phyloP scores from a whole-genome alignment of 1,284 basidiomycete species.

The Acaromyces ingoldii region DNA sequence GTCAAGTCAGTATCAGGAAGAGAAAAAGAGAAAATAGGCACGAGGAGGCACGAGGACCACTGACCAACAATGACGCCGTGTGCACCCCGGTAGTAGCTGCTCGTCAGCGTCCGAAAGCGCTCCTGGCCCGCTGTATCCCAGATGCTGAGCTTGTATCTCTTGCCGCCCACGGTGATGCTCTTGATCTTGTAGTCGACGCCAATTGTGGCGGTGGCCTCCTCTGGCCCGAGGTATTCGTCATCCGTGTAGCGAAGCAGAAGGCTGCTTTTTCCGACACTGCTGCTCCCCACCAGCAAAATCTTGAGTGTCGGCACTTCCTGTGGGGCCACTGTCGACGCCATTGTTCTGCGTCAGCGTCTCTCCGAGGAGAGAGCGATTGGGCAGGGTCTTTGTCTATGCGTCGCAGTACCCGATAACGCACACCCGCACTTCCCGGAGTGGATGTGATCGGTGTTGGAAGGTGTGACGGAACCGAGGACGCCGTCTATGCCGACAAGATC shows the following conservation, averaged over 20 bases:
- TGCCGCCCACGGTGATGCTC: conserved; percentile 54
- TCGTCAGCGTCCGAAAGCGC: conserved; percentile 71
- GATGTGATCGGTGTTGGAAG: too few relatives aligned
- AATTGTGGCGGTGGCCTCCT: conserved; percentile 91
- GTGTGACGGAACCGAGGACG: too few relatives aligned
- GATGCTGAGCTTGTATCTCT: conserved; percentile 58
- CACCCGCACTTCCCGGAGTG: too few relatives aligned
- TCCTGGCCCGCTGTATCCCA: conserved; percentile 55
- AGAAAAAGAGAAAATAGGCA: not conserved
- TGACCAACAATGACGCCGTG: conserved; percentile 86
- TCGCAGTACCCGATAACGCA: too few relatives aligned
- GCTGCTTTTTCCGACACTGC: conserved; percentile 80
- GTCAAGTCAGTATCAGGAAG: not conserved
- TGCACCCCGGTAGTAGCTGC: conserved; percentile 84
- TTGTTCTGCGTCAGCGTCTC: too few relatives aligned
- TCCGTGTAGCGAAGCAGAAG: conserved; percentile 89
- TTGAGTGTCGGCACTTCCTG: conserved; percentile 53
- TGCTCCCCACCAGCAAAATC: conserved; percentile 65
- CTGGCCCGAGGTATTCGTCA: conserved; percentile 89
- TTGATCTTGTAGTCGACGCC: conserved; percentile 60
- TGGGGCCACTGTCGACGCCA: too few relatives aligned
- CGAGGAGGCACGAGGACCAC: conserved; percentile 19
- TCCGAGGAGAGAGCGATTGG: too few relatives aligned
- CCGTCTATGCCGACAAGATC: too few relatives aligned
- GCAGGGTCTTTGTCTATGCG: too few relatives aligned